Evolutionary conservation across 1,139 yeast genomes (phyloP).

Genomic region (Taiozyma sp.): DNA sequence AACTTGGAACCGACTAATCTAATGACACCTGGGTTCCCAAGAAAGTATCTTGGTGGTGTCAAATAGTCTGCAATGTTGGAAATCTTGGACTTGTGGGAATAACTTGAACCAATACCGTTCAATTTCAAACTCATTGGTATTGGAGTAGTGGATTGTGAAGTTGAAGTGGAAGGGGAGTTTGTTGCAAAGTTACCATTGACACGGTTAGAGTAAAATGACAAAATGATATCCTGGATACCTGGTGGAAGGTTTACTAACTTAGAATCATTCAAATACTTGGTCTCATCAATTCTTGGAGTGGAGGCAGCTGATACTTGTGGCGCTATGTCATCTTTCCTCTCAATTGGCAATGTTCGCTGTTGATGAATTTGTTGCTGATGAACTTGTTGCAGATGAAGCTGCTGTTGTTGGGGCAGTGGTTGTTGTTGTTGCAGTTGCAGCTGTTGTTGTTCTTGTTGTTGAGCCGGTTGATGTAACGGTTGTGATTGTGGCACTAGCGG

Average conservation of each 20-base stretch:
- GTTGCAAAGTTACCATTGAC: conserved; percentile 1
- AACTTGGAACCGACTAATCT: neutral
- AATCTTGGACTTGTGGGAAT: conserved; percentile 28
- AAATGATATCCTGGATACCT: conserved; percentile 62
- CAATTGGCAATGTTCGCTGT: conserved; percentile 5
- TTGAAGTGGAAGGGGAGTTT: neutral
- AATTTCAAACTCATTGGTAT: neutral
- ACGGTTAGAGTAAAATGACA: conserved; percentile 36
- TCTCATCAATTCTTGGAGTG: conserved; percentile 18
- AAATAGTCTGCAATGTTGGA: conserved; percentile 33
- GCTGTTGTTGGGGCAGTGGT: conserved; percentile 5
- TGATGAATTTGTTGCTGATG: neutral
- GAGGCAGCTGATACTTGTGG: conserved; percentile 18
- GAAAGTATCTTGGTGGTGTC: conserved; percentile 42
- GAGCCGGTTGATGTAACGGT: neutral
- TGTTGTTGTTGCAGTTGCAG: conserved; percentile 3
- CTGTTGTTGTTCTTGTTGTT: neutral
- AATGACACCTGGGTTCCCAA: neutral
- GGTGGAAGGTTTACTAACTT: conserved; percentile 54
- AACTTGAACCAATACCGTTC: conserved; percentile 20
- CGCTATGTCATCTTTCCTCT: conserved; percentile 4
- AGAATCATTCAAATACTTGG: conserved; percentile 22
- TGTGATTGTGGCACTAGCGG: neutral
- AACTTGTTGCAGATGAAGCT: too few species aligned
- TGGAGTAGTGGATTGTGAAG: neutral